These are phyloP conservation scores for Mycosphaerella sp. DNA, from an alignment of 2,329 filamentous ascomycete species.

Conservation along the genomic window DNA sequence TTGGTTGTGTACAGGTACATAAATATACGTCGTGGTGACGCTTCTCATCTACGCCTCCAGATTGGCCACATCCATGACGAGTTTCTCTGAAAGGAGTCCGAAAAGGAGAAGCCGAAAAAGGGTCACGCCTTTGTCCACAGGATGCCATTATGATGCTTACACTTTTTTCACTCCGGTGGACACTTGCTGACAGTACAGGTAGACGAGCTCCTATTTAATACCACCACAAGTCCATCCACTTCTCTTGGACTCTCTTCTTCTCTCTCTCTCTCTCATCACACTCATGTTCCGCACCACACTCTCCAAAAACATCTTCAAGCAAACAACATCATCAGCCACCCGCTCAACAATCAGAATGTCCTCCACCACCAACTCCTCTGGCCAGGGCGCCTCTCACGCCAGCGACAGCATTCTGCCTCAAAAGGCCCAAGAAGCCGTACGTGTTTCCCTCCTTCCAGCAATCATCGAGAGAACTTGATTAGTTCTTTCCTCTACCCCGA, in stretches of 20 bases:
- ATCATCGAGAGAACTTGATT: no score
- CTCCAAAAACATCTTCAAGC: not conserved
- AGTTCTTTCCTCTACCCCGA: no score
- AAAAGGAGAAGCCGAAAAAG: not conserved
- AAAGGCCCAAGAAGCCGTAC: slow-evolving; percentile 6
- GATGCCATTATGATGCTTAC: slow-evolving; percentile 5
- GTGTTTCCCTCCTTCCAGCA: not conserved
- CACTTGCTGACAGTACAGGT: no score
- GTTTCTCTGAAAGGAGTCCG: not conserved
- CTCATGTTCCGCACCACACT: not conserved
- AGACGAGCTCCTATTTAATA: not conserved
- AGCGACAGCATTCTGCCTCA: slow-evolving; percentile 9
- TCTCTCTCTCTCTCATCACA: not conserved
- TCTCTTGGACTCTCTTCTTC: not conserved
- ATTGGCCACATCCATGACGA: not conserved
- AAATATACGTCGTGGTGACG: no score
- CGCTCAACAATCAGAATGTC: not conserved
- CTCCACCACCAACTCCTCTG: slow-evolving; percentile 26
- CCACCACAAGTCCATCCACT: not conserved
- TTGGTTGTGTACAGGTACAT: no score
- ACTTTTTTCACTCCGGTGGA: not conserved
- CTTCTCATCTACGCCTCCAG: no score
- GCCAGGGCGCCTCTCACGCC: slow-evolving; percentile 41
- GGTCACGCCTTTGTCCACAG: not conserved
- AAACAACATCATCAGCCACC: not conserved